Base-by-base conservation (phyloP, 2,329 filamentous ascomycete species). In the Aureobasidium uvarum region DNA sequence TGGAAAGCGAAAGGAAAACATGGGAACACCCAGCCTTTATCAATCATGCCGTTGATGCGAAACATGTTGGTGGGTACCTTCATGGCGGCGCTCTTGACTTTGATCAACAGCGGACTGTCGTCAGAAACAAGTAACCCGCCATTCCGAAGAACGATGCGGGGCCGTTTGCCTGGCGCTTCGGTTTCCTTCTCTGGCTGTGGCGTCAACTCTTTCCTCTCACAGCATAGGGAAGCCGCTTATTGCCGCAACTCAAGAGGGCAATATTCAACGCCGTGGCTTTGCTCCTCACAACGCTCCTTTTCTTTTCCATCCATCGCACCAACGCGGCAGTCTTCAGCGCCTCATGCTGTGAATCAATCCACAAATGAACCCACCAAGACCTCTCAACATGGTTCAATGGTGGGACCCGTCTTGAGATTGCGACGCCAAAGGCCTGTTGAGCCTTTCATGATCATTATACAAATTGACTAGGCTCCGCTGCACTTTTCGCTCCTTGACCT, bases 131-230 rank as follows among this genome's bases (percentile, higher is more conserved):
- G 60, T 18, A 43, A 43, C 14, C 48, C 46, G 48, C 13, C 16
- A 5, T 54, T 5, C 50, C 50, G 50, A 54, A 41, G 59, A 36
- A 41, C 18, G 50, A 54, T 62, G 46, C 59, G 59, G 59, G 59
- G 59, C 36, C 13, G 20, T 38, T 23, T 11, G 38, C 20, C 10
- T 10, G 13, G 45, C 59, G 59, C 59, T 52, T 10, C 59, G 18
- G 18, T 52, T 63, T 28, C 45, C n/a, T 11, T 18, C 2, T 13
- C 7, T 10, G 45, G 7, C 20, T 25, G 8, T 18, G 31, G 43
- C 58, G 58, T 28, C 31, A n/a, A 33, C 2, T 62, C 31, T 62
- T 50, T 33, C 31, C n/a, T 23, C 31, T 13, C 1, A 14, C n/a
- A 14, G 14, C 16, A 56, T 13, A 5, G 28, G 18, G 31, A 23